Conservation (phyloP, 176 grass and related monocot genomes). For the Musa itinerans region DNA sequence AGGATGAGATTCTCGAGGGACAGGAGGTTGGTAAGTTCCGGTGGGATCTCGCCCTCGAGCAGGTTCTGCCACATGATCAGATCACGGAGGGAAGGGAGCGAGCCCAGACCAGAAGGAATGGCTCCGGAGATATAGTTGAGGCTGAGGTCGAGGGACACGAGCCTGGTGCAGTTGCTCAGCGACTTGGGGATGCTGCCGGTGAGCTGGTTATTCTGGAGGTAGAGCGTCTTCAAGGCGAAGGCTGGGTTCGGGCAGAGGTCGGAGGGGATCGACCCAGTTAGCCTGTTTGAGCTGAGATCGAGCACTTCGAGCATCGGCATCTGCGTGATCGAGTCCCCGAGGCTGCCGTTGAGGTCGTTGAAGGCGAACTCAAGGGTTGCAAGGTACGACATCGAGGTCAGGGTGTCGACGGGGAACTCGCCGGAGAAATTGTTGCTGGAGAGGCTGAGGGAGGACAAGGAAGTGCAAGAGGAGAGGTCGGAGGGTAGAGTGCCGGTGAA, state of each 20-base stretch:
- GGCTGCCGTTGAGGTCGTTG: slow-evolving; percentile 9
- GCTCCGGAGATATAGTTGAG: slow-evolving; percentile 21
- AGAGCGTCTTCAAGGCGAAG: background rate
- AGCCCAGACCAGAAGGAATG: background rate
- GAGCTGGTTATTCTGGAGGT: slow-evolving; percentile 16
- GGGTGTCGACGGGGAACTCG: slow-evolving; percentile 10
- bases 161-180: slow-evolving; percentile 10
- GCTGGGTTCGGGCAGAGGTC: background rate
- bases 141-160: slow-evolving; percentile 18
- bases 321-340: background rate
- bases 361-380: slow-evolving; percentile 6
- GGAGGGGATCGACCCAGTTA: slow-evolving; percentile 8
- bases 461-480: slow-evolving; percentile 12
- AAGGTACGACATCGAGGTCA: slow-evolving; percentile 1
- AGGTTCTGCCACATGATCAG: slow-evolving; percentile 24
- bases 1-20: slow-evolving; percentile 16
- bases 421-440: slow-evolving; percentile 20
- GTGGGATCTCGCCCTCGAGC: slow-evolving; percentile 15
- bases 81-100: slow-evolving; percentile 11
- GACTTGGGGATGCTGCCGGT: slow-evolving; percentile 11
- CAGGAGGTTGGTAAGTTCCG: background rate
- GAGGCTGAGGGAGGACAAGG: slow-evolving; percentile 5
- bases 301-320: slow-evolving; percentile 8
- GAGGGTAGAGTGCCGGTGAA: slow-evolving; percentile 9
- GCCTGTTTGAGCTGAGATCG: slow-evolving; percentile 18